Evolutionary conservation across 2,329 filamentous ascomycete species (phyloP), one percentile per base, ranked within the genome.

Genomic region (Sporothrix inflata): DNA sequence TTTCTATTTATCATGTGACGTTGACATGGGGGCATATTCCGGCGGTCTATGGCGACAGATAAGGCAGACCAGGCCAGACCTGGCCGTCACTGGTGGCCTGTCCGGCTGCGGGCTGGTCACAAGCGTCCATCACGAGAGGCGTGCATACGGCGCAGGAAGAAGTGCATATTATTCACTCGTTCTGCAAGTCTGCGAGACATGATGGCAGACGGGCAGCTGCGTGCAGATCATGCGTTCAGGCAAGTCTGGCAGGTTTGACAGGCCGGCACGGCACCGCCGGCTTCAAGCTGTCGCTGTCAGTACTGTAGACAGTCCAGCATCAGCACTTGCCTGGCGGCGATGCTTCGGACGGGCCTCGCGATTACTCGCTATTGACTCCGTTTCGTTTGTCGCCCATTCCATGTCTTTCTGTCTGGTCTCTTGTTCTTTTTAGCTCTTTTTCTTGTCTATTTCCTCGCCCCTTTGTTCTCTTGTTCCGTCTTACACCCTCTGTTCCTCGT

Each of bases 71-170:
- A 40, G 38, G 21, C 38, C 60, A 57, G 53, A 34, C 38, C 38
- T 38, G 24, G 45, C 53, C 12, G 60, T 63, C 60, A 42, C n/a
- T 63, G 11, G 60, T 47, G 40, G 61, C 40, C 40, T 49, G 61
- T 11, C 42, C 47, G 40, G 61, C 40, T 45, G n/a, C 60, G 24
- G 38, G 40, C 42, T 66, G 61, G 47, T 53, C 65, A 68, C 27
- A 49, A 40, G 65, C 30, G 19, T 21, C 27, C 11, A 53, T 68
- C 65, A 66, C 63, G 60, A 63, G 60, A 63, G 60, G 12, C 16
- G 27, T 66, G 63, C 63, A 49, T 66, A 14, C 16, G 42, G 63
- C 42, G 42, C 24, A 49, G 63, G n/a, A 27, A 8, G 12, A 66
- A 34, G 16, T 3, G 21, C 16, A 49, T 8, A 49, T 47, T 14